Percentiles rank a stretch among this genome's conserved stretches.
Conservation (phyloP, 805 yeast genomes). For the Ogataea thermomethanolica region DNA sequence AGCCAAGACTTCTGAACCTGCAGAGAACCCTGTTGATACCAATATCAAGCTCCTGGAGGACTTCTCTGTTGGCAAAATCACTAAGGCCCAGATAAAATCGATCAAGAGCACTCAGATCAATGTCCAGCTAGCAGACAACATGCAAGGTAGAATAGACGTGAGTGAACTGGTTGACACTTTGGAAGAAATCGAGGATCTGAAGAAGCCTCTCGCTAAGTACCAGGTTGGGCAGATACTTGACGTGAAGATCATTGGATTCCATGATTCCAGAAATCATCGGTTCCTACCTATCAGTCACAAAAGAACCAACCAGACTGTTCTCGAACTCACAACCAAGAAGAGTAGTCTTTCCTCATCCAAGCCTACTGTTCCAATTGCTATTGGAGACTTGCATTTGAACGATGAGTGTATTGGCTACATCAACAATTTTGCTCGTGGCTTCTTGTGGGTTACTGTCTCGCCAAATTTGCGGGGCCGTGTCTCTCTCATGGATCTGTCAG, state of each 20-base stretch:
- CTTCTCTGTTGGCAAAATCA: constrained; percentile 53
- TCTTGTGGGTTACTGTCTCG: constrained; percentile 64
- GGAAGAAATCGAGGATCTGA: constrained; percentile 52
- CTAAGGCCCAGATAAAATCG: constrained; percentile 57
- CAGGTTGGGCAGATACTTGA: constrained; percentile 53
- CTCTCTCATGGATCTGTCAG: constrained; percentile 59
- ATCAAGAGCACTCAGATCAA: constrained; percentile 72
- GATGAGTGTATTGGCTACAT: constrained; percentile 56
- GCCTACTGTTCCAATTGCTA: constrained; percentile 30
- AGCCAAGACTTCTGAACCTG: constrained; percentile 26
- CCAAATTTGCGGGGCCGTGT: constrained; percentile 68
- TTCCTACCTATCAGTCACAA: constrained; percentile 65
- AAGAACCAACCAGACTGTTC: constrained; percentile 49
- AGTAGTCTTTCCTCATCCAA: constrained; percentile 30
- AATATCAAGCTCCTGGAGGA: constrained; percentile 48
- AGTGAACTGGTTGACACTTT: constrained; percentile 59
- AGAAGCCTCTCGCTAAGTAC: constrained; percentile 57
- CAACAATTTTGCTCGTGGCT: constrained; percentile 58
- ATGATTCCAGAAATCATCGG: constrained; percentile 64
- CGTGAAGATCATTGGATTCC: constrained; percentile 72
- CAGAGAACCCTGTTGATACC: constrained; percentile 59
- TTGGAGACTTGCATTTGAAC: constrained; percentile 47
- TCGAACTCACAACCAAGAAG: constrained; percentile 61
- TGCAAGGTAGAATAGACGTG: constrained; percentile 76
- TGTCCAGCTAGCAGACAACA: constrained; percentile 70